Percentiles rank a stretch among this genome's conserved stretches.
These are phyloP conservation scores for Lasiodiplodia citricola DNA, from an alignment of 2,329 filamentous ascomycete species.

Conservation along the genomic window DNA sequence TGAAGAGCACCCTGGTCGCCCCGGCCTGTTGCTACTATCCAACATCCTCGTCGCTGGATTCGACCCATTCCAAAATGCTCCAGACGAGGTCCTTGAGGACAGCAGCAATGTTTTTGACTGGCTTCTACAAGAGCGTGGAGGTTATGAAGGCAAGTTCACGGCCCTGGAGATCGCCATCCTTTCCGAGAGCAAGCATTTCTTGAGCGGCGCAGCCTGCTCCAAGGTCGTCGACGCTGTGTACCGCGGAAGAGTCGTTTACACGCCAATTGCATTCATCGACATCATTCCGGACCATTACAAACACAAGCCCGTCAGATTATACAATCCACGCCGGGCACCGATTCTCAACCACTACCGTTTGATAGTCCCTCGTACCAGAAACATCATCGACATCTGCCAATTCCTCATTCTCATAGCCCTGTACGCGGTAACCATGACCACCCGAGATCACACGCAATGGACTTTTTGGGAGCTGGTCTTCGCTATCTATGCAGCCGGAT, in stretches of 20 bases:
- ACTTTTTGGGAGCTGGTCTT: constrained; percentile 69
- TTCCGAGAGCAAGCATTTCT: constrained; percentile 78
- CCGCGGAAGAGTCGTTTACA: constrained; percentile 79
- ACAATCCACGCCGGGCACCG: constrained; percentile 76
- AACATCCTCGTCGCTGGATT: constrained; percentile 84
- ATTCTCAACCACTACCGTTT: constrained; percentile 84
- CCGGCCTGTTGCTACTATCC: constrained; percentile 74
- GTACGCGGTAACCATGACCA: constrained; percentile 75
- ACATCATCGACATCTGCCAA: constrained; percentile 74
- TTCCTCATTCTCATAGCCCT: constrained; percentile 72
- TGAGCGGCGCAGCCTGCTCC: constrained; percentile 78
- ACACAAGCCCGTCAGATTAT: constrained; percentile 78
- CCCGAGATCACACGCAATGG: constrained; percentile 64
- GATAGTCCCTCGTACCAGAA: constrained; percentile 79
- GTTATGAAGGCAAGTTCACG: constrained; percentile 67
- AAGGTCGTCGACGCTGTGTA: constrained; percentile 85
- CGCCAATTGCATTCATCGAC: constrained; percentile 79
- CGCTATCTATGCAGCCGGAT: constrained; percentile 75
- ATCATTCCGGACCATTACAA: constrained; percentile 88
- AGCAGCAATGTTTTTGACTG: constrained; percentile 55
- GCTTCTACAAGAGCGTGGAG: constrained; percentile 52
- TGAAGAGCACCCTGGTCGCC: constrained; percentile 73
- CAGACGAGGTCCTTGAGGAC: constrained; percentile 66
- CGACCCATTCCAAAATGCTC: constrained; percentile 84
- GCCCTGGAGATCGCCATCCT: constrained; percentile 84